Percentiles rank a stretch among this genome's conserved stretches.
Evolutionary conservation across 2,329 filamentous ascomycete genomes (phyloP).

Genomic region (Davidsoniella neocaledoniae): DNA sequence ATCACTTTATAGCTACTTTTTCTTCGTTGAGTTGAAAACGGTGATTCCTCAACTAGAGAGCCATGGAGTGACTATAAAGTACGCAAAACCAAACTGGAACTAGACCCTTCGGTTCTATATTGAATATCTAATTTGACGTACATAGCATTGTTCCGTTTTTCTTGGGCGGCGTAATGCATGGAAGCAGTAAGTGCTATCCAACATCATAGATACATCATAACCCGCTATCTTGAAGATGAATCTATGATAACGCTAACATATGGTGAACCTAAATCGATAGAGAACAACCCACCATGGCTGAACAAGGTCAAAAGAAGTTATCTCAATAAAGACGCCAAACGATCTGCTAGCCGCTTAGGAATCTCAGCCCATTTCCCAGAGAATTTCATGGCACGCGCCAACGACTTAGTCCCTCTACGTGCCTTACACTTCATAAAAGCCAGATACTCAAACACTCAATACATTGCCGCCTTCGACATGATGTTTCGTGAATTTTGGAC

Average conservation of each 20-base stretch:
- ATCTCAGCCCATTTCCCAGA: slow-evolving; percentile 22
- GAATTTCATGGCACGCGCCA: slow-evolving; percentile 27
- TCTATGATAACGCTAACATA: not conserved
- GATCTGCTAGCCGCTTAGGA: slow-evolving; percentile 24
- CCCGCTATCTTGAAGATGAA: not conserved
- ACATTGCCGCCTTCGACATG: slow-evolving; percentile 34
- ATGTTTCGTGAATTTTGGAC: slow-evolving; percentile 49
- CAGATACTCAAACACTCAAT: slow-evolving; percentile 30
- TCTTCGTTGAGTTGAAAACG: slow-evolving; percentile 38
- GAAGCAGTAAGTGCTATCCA: slow-evolving; percentile 26
- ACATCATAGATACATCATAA: not conserved
- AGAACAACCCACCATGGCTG: slow-evolving; percentile 61
- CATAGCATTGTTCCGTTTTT: slow-evolving; percentile 54
- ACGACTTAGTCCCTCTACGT: slow-evolving; percentile 41
- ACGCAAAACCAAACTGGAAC: slow-evolving; percentile 17
- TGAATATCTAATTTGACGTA: not conserved
- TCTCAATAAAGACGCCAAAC: slow-evolving; percentile 25
- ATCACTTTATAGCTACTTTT: slow-evolving; percentile 44
- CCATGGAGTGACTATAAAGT: slow-evolving; percentile 51
- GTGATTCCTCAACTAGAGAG: slow-evolving; percentile 37
- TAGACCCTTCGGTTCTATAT: not conserved
- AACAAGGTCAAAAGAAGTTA: slow-evolving; percentile 51
- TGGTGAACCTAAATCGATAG: slow-evolving; percentile 20
- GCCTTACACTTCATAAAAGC: slow-evolving; percentile 50
- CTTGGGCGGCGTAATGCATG: slow-evolving; percentile 48